Evolutionary conservation across 225 moss, liverwort and hornwort species (phyloP), one percentile per base, ranked within the genome.

Genomic region (Physcomitrellopsis africana): DNA sequence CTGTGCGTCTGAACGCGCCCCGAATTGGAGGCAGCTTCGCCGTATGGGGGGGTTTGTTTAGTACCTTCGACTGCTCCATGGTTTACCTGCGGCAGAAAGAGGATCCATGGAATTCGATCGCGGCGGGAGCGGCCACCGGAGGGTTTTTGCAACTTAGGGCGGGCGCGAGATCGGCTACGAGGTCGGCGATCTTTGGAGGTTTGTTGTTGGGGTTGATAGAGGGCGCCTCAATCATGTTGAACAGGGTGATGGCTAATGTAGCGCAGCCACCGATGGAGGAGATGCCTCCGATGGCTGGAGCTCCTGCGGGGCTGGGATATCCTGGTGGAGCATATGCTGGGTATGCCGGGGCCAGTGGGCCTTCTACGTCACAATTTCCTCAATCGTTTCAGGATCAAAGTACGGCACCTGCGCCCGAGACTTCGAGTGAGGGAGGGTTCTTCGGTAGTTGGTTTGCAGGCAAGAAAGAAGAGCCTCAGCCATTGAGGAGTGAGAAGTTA

Each of bases 21-120:
- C 68, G 89, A 18, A 51, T 89, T 1, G 89, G 89, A 0, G 89
- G 89, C 44, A 84, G 89, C 79, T 89, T 89, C 53, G 89, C 89
- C 8, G 89, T 89, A 0, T 89, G 89, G 89, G 89, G 89, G 42
- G 86, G 89, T 11, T 69, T 89, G 79, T 89, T 89, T 54, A 83
- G 83, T 29, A 80, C 89, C 0, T 89, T 89, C 2, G 89, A 89
- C 62, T 84, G 83, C 27, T 84, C 83, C 14, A 79, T 84, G 79
- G 89, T 89, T 24, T 86, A 81, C 18, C 2, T 89, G 19, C 86
- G 89, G 0, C 89, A 89, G 65, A 86, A 89, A 74, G 89, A 89
- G 65, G 89, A 89, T 72, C 89, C 89, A 0, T 89, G 89, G 89
- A 89, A 89, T 59, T 89, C 89, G 51, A 89, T 89, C 48, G 84